Conservation (phyloP, 805 yeast genomes). For the Diddensiella transvaalensis region DNA sequence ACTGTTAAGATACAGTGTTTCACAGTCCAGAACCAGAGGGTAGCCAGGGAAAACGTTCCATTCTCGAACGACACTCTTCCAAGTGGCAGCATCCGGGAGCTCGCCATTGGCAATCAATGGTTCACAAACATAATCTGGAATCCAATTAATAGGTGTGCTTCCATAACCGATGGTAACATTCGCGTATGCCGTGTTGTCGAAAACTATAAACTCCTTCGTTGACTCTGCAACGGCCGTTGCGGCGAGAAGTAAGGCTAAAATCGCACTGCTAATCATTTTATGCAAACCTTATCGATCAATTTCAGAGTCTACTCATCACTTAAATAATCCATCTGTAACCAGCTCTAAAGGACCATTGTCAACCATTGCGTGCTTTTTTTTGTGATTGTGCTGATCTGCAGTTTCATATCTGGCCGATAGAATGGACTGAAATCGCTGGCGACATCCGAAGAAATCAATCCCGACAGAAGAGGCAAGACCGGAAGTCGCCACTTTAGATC, state of each 20-base stretch:
- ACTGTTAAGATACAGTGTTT: constrained; percentile 7
- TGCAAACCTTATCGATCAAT: no score
- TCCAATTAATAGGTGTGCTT: constrained; percentile 10
- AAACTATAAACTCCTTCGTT: constrained; percentile 2
- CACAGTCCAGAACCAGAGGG: constrained; percentile 13
- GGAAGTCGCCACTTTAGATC: no score
- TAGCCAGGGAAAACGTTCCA: constrained; percentile 14
- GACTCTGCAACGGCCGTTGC: background rate
- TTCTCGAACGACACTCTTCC: constrained; percentile 9
- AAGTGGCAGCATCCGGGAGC: constrained; percentile 4
- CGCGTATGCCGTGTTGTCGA: constrained; percentile 12
- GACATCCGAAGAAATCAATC: no score
- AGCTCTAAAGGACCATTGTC: no score
- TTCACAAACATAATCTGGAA: constrained; percentile 13
- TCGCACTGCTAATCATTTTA: no score
- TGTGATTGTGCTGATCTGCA: no score
- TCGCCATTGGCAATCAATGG: constrained; percentile 7
- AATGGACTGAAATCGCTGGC: no score
- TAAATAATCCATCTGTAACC: no score
- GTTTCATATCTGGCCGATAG: no score
- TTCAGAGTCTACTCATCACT: no score
- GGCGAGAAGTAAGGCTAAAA: background rate
- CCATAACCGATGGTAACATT: constrained; percentile 10
- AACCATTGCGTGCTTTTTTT: no score
- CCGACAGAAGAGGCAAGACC: no score